Evolutionary conservation across 805 yeast genomes (phyloP).

Genomic region (Sugiyamaella mastotermitis): DNA sequence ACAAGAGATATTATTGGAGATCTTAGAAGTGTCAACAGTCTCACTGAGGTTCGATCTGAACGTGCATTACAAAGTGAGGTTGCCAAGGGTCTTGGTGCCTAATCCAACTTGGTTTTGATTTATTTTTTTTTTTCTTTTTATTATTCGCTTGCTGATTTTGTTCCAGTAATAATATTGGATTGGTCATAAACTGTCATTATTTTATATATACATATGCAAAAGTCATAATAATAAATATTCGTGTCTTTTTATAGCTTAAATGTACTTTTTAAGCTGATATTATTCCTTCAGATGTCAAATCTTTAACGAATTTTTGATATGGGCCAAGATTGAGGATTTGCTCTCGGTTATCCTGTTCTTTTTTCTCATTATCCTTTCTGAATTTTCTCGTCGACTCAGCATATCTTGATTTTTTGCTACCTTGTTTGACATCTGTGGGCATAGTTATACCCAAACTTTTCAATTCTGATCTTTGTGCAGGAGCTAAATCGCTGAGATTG

Average conservation of each 20-base stretch:
- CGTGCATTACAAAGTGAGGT: slow-evolving; percentile 37
- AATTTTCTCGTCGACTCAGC: neutral
- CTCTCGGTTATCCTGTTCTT: neutral
- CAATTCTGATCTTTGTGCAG: no score
- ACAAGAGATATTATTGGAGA: slow-evolving; percentile 82
- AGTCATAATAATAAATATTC: no score
- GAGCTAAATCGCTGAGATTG: neutral
- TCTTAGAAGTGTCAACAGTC: slow-evolving; percentile 41
- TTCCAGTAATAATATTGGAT: no score
- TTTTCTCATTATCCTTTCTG: neutral
- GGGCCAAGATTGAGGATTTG: slow-evolving; percentile 2
- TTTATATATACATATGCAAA: no score
- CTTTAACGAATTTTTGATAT: slow-evolving; percentile 8
- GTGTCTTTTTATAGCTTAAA: no score
- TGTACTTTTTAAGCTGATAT: no score
- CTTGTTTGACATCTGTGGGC: no score
- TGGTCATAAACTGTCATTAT: no score
- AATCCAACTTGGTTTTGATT: neutral
- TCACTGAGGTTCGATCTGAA: slow-evolving; percentile 35
- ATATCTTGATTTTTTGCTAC: neutral
- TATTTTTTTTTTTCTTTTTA: no score
- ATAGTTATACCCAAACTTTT: no score
- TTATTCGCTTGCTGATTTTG: no score
- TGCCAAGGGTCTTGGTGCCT: slow-evolving; percentile 31
- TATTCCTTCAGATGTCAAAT: slow-evolving; percentile 1